Base-by-base conservation (phyloP, 1,284 basidiomycete genomes). In the Fomitopsis schrenkii region DNA sequence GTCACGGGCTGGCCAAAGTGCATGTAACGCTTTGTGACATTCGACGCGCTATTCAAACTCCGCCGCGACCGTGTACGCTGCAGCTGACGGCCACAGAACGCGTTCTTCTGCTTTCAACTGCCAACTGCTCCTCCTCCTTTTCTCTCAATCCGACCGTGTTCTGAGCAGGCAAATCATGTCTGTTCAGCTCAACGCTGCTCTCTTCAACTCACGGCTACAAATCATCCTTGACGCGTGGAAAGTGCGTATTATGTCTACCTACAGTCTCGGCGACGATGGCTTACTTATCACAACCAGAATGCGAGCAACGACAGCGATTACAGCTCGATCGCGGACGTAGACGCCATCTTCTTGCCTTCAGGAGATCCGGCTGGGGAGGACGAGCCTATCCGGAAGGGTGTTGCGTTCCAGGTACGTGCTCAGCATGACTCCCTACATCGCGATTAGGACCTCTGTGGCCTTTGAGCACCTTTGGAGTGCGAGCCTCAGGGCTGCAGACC, bases 341-440 rank as follows among this genome's bases (percentile, higher is more conserved):
- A 91, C 65, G 87, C 88, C 15, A 74, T 97, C n/a, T 74, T 94
- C 9, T 77, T 97, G 36, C 73, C 91, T 35, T 88, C 93, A 35
- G 95, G 95, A 28, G 93, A 96, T 66, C 89, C 92, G 22, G 88
- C 87, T 4, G 85, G 87, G 8, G 94, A 96, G 64, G 90, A 94
- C 64, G 90, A 91, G 63, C 85, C 92, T 38, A 88, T 93, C 68
- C 83, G 86, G 66, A 97, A 97, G 73, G 90, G 93, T n/a, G 93
- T 91, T 10, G 91, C 93, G 48, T 83, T 97, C 59, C 95, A 97
- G 80, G 95, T 94, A 63, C 67, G 88, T 73, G 41, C 40, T 59
- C 33, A 22, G 10, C 22, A n/a, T 17, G 48, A 50, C 28, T 33
- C 59, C 41, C 28, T 55, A 19, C 44, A 8, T 17, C 44, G 26